Evolutionary conservation across 345 rosid species (phyloP).

Genomic region (Pugionium dolabratum): DNA sequence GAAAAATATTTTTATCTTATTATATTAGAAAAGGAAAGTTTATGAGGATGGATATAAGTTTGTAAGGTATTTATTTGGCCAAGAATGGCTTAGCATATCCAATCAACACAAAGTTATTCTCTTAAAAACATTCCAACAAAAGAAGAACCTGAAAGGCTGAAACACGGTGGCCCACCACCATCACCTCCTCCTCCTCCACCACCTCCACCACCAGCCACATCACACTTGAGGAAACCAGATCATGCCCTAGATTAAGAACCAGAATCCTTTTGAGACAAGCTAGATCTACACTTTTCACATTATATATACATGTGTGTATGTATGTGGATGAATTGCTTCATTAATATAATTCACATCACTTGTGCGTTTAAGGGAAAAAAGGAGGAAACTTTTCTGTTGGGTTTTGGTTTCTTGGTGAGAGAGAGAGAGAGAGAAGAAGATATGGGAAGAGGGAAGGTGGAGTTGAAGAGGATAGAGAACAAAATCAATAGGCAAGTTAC

Average conservation of each 20-base stretch:
- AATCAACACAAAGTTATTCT: conserved; percentile 35
- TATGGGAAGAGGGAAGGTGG: conserved; percentile 68
- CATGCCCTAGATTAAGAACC: conserved; percentile 31
- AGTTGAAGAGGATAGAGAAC: conserved; percentile 68
- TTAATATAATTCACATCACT: not conserved
- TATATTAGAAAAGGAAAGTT: conserved; percentile 24
- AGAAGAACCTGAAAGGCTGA: conserved; percentile 31
- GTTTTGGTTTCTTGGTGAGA: conserved; percentile 33
- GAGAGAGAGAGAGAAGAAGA: conserved; percentile 18
- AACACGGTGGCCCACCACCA: conserved; percentile 38
- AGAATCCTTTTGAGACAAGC: conserved; percentile 25
- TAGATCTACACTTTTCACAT: conserved; percentile 26
- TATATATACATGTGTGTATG: not conserved
- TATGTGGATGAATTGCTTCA: conserved; percentile 22
- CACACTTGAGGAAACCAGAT: conserved; percentile 28
- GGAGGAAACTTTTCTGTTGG: conserved; percentile 26
- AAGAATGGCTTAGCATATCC: conserved; percentile 39
- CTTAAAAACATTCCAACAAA: conserved; percentile 34
- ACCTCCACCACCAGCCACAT: conserved; percentile 30
- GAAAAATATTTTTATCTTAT: not conserved
- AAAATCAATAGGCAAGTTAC: conserved; percentile 55
- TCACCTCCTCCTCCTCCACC: not conserved
- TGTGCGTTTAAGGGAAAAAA: not conserved
- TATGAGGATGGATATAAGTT: conserved; percentile 24
- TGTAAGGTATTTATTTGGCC: conserved; percentile 40